phyloP scores from a whole-genome alignment of 768 basidiomycete genomes.

The Cystoderma amianthinum region DNA sequence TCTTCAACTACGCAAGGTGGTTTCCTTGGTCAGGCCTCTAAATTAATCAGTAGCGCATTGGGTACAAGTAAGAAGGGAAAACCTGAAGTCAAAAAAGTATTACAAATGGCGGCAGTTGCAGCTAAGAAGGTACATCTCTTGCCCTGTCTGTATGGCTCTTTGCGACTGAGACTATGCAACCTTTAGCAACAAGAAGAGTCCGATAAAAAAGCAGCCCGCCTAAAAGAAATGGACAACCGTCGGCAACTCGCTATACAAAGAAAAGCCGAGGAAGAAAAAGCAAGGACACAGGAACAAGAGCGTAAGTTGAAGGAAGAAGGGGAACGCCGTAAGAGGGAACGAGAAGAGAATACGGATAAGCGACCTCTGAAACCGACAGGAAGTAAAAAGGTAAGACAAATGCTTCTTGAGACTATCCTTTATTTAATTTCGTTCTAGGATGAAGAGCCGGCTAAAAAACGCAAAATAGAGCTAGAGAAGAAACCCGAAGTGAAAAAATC shows the following conservation, averaged over 20 bases:
- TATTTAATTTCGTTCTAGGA: conserved; percentile 31
- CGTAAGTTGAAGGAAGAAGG: conserved; percentile 65
- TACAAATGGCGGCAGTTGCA: conserved; percentile 75
- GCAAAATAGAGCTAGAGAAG: conserved; percentile 56
- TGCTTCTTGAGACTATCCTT: conserved; percentile 1
- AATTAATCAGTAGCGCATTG: conserved; percentile 59
- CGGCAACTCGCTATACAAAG: conserved; percentile 65
- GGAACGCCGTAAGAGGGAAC: conserved; percentile 76
- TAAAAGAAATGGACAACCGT: conserved; percentile 79
- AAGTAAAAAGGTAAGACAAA: conserved; percentile 47
- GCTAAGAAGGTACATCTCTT: conserved; percentile 74
- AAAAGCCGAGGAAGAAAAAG: conserved; percentile 76
- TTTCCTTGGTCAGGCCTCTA: conserved; percentile 66
- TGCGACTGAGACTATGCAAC: neutral
- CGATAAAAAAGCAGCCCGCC: conserved; percentile 67
- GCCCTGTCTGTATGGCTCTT: neutral
- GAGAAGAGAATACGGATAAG: conserved; percentile 72
- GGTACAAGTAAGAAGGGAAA: conserved; percentile 67
- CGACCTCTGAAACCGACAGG: conserved; percentile 42
- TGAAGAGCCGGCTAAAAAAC: conserved; percentile 68
- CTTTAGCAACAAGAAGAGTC: conserved; percentile 82
- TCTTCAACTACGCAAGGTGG: conserved; percentile 48
- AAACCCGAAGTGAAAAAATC: conserved; percentile 58
- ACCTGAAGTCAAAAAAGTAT: conserved; percentile 68
- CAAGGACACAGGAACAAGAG: conserved; percentile 57